Percentiles rank a stretch among this genome's conserved stretches.
phyloP scores from a whole-genome alignment of 208 protist species.

The Novymonas esmeraldas region DNA sequence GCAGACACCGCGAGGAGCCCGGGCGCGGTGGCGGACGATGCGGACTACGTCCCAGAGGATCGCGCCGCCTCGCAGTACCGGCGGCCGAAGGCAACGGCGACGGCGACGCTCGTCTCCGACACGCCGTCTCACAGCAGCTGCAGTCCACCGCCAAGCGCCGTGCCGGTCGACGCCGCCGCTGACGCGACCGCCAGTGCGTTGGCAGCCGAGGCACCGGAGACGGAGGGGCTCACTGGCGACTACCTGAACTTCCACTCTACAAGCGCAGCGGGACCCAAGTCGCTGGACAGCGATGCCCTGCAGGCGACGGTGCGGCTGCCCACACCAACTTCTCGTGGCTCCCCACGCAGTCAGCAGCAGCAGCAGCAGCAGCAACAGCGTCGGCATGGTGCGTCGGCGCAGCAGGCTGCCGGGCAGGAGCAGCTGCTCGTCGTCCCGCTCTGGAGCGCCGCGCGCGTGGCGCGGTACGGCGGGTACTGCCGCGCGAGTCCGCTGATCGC shows the following conservation, averaged over 20 bases:
- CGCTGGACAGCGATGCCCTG: conserved; percentile 30
- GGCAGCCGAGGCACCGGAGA: no score
- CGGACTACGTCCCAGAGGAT: conserved; percentile 47
- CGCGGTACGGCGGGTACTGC: conserved; percentile 60
- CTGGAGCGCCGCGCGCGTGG: conserved; percentile 40
- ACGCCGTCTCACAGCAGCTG: background rate
- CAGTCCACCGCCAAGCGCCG: background rate
- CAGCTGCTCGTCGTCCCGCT: conserved; percentile 35
- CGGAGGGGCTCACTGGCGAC: conserved; percentile 55
- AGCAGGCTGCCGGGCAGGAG: background rate
- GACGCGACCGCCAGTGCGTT: background rate
- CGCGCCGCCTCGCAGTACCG: conserved; percentile 27
- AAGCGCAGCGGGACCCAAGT: conserved; percentile 5
- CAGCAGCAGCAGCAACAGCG: conserved; percentile 18
- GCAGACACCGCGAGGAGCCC: background rate
- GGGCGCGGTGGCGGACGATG: conserved; percentile 21
- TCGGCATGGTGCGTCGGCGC: no score
- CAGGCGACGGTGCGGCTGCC: conserved; percentile 43
- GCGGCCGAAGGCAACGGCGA: background rate
- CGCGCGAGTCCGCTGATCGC: conserved; percentile 52
- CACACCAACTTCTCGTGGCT: background rate
- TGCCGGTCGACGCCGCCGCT: background rate
- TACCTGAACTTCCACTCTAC: conserved; percentile 47
- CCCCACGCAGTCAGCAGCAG: conserved; percentile 1
- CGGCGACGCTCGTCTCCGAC: no score